Evolutionary conservation across 2,329 filamentous ascomycete genomes (phyloP).

Genomic region (Epichloe sylvatica): DNA sequence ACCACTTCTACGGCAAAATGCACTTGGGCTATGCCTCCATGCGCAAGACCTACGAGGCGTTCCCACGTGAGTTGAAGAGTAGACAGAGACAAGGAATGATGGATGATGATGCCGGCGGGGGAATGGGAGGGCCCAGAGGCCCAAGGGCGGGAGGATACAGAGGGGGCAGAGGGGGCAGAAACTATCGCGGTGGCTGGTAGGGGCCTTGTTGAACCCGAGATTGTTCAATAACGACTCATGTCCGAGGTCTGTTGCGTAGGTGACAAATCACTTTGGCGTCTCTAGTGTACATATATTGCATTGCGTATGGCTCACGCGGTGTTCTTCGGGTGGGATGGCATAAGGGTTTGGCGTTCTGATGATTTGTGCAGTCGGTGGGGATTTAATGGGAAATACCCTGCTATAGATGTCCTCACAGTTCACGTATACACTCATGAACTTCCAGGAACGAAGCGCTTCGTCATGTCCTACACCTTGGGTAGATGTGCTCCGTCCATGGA

Average conservation of each 20-base stretch:
- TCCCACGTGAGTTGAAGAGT: slow-evolving; percentile 75
- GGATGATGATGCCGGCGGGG: slow-evolving; percentile 27
- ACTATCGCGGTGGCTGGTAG: slow-evolving; percentile 38
- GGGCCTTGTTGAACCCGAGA: too few relatives aligned
- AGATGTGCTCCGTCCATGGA: not conserved
- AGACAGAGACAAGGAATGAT: slow-evolving; percentile 40
- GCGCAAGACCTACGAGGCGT: slow-evolving; percentile 80
- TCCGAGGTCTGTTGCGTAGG: not conserved
- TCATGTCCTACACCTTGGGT: too few relatives aligned
- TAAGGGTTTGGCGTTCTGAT: not conserved
- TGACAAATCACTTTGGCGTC: not conserved
- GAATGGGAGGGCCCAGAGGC: slow-evolving; percentile 31
- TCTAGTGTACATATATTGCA: not conserved
- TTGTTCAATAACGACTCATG: not conserved
- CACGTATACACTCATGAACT: not conserved
- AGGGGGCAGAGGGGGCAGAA: slow-evolving; percentile 35
- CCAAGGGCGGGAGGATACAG: slow-evolving; percentile 41
- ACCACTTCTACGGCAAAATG: slow-evolving; percentile 99
- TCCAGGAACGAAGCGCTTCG: too few relatives aligned
- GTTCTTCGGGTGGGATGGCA: not conserved
- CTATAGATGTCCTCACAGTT: not conserved
- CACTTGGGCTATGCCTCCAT: slow-evolving; percentile 96
- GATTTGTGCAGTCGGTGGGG: not conserved
- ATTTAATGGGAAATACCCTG: not conserved
- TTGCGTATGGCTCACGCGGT: not conserved